Conservation (phyloP, 495 filamentous ascomycete genomes). For the Podospora sp. region DNA sequence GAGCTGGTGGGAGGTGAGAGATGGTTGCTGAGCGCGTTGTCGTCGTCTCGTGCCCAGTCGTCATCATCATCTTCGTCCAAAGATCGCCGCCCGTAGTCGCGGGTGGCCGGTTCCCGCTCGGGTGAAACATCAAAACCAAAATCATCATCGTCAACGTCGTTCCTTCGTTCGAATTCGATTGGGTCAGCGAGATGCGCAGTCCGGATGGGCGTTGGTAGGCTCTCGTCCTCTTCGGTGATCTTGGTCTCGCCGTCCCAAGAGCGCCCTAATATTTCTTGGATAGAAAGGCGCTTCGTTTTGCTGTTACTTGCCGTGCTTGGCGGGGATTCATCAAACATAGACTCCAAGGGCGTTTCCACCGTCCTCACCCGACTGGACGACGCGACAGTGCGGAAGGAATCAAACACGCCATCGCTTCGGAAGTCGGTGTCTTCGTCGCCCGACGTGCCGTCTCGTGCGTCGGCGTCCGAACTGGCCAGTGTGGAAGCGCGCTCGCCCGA, state of each 20-base stretch:
- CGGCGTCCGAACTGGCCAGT: slow-evolving; percentile 78
- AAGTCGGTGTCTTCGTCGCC: slow-evolving; percentile 88
- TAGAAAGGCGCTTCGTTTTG: slow-evolving; percentile 60
- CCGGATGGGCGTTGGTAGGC: slow-evolving; percentile 58
- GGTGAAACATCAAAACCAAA: slow-evolving; percentile 28
- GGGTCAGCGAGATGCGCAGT: slow-evolving; percentile 30
- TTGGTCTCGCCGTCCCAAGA: slow-evolving; percentile 54
- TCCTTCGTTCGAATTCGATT: slow-evolving; percentile 23
- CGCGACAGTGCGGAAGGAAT: slow-evolving; percentile 81
- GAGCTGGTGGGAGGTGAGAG: slow-evolving; percentile 59
- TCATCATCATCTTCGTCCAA: slow-evolving; percentile 66
- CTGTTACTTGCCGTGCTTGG: slow-evolving; percentile 53
- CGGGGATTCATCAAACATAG: slow-evolving; percentile 81
- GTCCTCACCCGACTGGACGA: slow-evolving; percentile 58
- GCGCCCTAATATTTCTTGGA: slow-evolving; percentile 55
- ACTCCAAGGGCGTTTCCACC: slow-evolving; percentile 70
- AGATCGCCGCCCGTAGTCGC: slow-evolving; percentile 50
- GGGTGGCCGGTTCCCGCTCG: slow-evolving; percentile 26
- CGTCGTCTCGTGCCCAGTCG: slow-evolving; percentile 62
- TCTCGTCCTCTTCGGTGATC: slow-evolving; percentile 70
- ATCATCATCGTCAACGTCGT: slow-evolving; percentile 12
- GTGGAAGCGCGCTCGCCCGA: slow-evolving; percentile 74
- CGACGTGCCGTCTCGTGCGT: slow-evolving; percentile 71
- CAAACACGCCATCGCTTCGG: slow-evolving; percentile 87
- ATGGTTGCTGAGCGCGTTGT: slow-evolving; percentile 52